These are phyloP conservation scores for Lobosporangium transversale DNA, from an alignment of 192 early-diverging fungal genomes.

Conservation along the genomic window DNA sequence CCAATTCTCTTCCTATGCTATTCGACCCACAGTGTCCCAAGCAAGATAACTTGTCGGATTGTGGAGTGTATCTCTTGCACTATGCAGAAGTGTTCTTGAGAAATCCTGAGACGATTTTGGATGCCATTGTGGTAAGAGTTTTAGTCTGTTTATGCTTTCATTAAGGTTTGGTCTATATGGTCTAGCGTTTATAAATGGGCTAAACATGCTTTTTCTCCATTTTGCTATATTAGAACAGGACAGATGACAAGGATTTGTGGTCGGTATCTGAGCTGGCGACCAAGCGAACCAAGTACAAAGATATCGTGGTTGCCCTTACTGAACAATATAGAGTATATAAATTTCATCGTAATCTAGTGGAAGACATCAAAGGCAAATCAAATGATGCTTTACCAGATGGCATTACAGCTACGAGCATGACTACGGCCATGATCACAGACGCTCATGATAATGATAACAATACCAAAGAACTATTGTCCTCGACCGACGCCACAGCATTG, in stretches of 20 bases:
- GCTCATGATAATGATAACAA: no score
- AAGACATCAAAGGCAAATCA: conserved; percentile 33
- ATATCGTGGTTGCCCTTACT: conserved; percentile 11
- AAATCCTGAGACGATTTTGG: conserved; percentile 10
- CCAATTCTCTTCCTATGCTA: no score
- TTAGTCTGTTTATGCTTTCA: no score
- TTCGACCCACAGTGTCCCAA: conserved; percentile 68
- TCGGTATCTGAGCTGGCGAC: conserved; percentile 19
- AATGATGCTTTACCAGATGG: conserved; percentile 6
- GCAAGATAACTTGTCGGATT: conserved; percentile 87
- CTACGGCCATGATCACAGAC: no score
- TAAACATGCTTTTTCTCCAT: no score
- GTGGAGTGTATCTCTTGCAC: conserved; percentile 84
- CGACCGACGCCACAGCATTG: no score
- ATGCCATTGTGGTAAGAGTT: conserved; percentile 30
- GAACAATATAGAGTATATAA: conserved; percentile 29
- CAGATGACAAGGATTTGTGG: conserved; percentile 29
- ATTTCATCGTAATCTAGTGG: conserved; percentile 19
- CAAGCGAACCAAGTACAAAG: conserved; percentile 34
- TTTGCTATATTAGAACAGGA: no score
- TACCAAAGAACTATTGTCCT: no score
- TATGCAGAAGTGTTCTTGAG: conserved; percentile 78
- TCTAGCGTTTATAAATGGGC: no score
- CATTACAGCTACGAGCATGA: no score
- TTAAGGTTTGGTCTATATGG: background rate